Conservation (phyloP, 1,284 basidiomycete species). For the Pseudomicrostroma phylloplanum region DNA sequence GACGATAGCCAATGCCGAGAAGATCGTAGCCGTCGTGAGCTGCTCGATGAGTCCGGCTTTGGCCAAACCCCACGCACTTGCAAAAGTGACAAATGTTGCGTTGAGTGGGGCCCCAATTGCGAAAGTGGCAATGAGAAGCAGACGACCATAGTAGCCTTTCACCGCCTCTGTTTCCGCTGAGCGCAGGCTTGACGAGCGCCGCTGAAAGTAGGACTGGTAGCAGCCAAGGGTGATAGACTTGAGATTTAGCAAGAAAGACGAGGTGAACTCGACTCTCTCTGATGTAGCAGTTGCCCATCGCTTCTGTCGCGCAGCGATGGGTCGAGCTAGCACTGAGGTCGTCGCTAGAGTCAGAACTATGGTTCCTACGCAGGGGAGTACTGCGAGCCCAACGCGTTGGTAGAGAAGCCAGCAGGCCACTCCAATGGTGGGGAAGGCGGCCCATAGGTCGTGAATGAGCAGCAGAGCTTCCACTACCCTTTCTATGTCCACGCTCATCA, state of each 20-base stretch:
- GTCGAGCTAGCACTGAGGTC: not conserved
- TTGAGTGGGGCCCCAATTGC: too few species aligned
- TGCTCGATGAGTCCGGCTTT: too few species aligned
- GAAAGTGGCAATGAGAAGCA: too few species aligned
- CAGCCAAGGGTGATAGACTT: not conserved
- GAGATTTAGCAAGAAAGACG: not conserved
- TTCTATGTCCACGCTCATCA: not conserved
- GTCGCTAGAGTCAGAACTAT: not conserved
- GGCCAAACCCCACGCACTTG: too few species aligned
- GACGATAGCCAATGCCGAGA: too few species aligned
- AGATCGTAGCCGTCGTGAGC: too few species aligned
- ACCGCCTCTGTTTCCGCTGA: too few species aligned
- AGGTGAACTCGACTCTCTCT: not conserved
- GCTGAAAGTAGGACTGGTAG: not conserved
- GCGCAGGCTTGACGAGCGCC: too few species aligned
- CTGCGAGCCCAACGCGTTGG: not conserved
- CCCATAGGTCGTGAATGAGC: not conserved
- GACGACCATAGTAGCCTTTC: too few species aligned
- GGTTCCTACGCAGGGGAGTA: not conserved
- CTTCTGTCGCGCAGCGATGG: not conserved
- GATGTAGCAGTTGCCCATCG: not conserved
- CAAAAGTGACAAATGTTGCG: too few species aligned
- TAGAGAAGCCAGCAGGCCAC: not conserved
- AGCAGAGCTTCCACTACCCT: not conserved
- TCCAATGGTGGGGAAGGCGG: not conserved